phyloP scores from a whole-genome alignment of 176 grass and related monocot genomes.

The Olyra latifolia region DNA sequence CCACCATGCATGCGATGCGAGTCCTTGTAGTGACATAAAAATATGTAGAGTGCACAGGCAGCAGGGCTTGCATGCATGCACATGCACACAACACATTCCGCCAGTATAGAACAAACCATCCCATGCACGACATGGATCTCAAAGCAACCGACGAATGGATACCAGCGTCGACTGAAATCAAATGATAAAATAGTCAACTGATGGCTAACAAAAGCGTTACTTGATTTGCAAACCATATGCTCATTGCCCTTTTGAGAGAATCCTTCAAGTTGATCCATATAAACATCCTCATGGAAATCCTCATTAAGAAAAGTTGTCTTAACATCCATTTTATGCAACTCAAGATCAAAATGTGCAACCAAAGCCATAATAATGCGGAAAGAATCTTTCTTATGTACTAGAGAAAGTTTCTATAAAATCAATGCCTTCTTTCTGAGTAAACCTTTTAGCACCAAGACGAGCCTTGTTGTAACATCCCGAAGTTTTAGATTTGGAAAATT shows the following conservation, averaged over 20 bases:
- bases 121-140: no score
- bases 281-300: background rate
- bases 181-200: no score
- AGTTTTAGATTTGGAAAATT: background rate
- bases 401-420: background rate
- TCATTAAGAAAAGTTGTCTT: background rate
- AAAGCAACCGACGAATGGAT: no score
- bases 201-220: no score
- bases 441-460: background rate
- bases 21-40: no score
- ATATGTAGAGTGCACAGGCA: no score
- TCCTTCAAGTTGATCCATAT: background rate
- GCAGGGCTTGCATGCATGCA: no score
- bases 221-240: background rate
- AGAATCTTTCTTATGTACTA: background rate
- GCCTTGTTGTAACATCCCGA: background rate
- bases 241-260: background rate
- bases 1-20: no score
- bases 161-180: no score
- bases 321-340: background rate
- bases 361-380: background rate
- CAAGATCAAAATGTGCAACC: background rate
- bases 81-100: no score
- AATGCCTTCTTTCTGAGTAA: background rate
- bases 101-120: no score